Conservation (phyloP, 805 yeast genomes). For the Komagataella mondaviorum region DNA sequence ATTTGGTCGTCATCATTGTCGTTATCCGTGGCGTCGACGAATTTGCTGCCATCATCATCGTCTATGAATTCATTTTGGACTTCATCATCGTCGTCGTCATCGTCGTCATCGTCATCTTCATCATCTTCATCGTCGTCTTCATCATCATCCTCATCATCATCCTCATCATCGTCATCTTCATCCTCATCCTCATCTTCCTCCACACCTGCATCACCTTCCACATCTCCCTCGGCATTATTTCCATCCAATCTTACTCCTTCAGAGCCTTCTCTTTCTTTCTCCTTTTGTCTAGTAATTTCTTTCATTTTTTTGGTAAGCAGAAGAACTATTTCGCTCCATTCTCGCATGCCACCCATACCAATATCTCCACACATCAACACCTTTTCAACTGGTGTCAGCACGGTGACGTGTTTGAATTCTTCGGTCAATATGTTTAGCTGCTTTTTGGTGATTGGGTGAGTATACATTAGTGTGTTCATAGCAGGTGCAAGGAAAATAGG, state of each 20-base stretch:
- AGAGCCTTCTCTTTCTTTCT: constrained; percentile 31
- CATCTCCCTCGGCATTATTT: constrained; percentile 13
- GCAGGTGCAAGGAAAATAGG: constrained; percentile 92
- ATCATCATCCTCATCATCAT: constrained; percentile 31
- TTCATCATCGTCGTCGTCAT: constrained; percentile 23
- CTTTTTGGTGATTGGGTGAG: constrained; percentile 75
- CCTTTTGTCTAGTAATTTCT: constrained; percentile 38
- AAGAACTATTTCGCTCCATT: constrained; percentile 89
- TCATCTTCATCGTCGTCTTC: constrained; percentile 30
- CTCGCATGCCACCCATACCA: constrained; percentile 99
- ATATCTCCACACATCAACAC: constrained; percentile 93
- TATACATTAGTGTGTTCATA: constrained; percentile 88
- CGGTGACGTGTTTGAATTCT: constrained; percentile 91
- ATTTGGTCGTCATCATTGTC: background rate
- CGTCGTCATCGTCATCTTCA: constrained; percentile 25
- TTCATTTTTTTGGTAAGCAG: constrained; percentile 59
- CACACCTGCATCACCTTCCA: constrained; percentile 30
- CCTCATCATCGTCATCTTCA: constrained; percentile 26
- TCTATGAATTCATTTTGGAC: constrained; percentile 26
- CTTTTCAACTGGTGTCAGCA: constrained; percentile 90
- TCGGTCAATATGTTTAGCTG: constrained; percentile 67
- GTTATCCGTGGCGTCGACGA: background rate
- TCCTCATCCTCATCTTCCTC: constrained; percentile 31
- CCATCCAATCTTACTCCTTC: constrained; percentile 18
- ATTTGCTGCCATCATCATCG: constrained; percentile 12